Base-by-base conservation (phyloP, 805 yeast genomes). In the Torulaspora franciscae region DNA sequence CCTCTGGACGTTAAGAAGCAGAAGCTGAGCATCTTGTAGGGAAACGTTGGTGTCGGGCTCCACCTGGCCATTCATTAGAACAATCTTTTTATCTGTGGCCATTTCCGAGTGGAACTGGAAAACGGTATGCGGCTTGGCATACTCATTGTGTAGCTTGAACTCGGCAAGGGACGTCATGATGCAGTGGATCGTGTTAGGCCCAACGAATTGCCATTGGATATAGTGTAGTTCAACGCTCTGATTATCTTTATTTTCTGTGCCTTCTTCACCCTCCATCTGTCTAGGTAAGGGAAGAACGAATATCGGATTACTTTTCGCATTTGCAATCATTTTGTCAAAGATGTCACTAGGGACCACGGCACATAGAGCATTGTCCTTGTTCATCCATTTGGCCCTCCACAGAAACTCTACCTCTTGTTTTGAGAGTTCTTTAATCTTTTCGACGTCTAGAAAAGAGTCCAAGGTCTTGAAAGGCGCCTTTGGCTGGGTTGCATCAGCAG, bases 61-160 rank as follows among this genome's bases (percentile, higher is more conserved):
- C 3, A 89, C 80, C 28, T 74, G 74, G 1, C 97, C 96, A 54
- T 89, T 89, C 95, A 90, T 85, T 52, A 93, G 69, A 0, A 86
- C 86, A 1, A 86, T 46, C 0, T 73, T 80, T 50, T 85, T 82
- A 11, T 74, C 72, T 0, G 72, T 65, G 4, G 68, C 69, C 40
- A 91, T 67, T 45, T 93, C 96, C 35, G 82, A 79, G 68, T 91
- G 97, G 72, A 91, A 85, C 65, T 81, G 79, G 50, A 93, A 71
- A 0, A 96, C 86, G 0, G 97, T 88, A 65, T 93, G 98, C 1
- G 99, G 98, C 61, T 87, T 83, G 7, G 99, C 96, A 65, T 74
- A 93, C 61, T 91, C 97, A 45, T 78, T 79, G 60, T 91, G 96
- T 24, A 89, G 74, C 64, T 91, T 89, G 67, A 80, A 93, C 66